Conservation (phyloP, 2,329 filamentous ascomycete species). For the Xylariaceae sp. region DNA sequence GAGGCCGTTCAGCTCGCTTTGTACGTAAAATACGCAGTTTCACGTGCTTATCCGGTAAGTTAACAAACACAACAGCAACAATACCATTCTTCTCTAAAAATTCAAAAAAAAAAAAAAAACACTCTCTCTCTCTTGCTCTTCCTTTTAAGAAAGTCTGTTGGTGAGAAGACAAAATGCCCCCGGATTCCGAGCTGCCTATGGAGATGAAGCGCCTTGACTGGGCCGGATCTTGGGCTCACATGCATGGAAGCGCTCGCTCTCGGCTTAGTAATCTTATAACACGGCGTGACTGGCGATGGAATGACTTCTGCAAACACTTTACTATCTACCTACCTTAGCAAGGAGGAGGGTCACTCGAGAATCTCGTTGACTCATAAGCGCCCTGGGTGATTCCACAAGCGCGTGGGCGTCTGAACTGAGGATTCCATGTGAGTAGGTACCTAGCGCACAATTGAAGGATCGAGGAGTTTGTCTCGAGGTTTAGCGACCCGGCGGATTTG, state of each 20-base stretch:
- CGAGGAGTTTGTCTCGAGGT: too few species aligned
- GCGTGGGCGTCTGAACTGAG: not conserved
- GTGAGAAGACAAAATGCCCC: not conserved
- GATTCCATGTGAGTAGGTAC: not conserved
- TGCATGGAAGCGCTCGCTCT: constrained; percentile 14
- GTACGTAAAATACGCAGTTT: too few species aligned
- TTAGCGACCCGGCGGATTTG: too few species aligned
- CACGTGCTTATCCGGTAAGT: too few species aligned
- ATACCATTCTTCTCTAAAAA: too few species aligned
- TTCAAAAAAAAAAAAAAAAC: too few species aligned
- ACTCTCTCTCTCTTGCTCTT: not conserved
- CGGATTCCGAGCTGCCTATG: constrained; percentile 5
- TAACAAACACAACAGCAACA: too few species aligned
- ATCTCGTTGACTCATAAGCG: not conserved
- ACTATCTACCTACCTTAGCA: not conserved
- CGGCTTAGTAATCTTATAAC: not conserved
- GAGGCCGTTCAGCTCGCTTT: too few species aligned
- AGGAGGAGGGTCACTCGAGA: too few species aligned
- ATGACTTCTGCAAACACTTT: not conserved
- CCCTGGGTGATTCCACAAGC: not conserved
- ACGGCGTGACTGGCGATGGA: not conserved
- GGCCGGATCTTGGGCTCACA: not conserved
- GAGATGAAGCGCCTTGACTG: not conserved
- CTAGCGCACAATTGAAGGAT: too few species aligned
- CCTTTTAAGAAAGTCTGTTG: not conserved